Evolutionary conservation across 1,139 yeast genomes (phyloP), one percentile per base, ranked within the genome.

Genomic region (Pichia sp.): DNA sequence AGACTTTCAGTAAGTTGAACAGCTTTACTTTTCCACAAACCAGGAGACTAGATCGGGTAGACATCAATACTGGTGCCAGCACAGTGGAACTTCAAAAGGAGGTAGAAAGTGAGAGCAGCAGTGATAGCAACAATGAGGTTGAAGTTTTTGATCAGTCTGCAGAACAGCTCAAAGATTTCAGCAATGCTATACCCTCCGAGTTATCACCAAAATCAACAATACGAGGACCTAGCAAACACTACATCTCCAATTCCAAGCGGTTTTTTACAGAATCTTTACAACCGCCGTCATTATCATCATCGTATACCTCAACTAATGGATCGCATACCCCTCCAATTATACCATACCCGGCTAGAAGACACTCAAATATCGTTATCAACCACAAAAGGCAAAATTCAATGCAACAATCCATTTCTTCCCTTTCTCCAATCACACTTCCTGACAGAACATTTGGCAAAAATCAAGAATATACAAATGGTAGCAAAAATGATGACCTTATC

Each of bases 11-110:
- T 16, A 44, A 44, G 5, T 26, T 50, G n/a, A 50, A 19, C 31
- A 47, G 22, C n/a, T 50, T 47, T 31, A 44, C 48, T 3, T 50
- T 50, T 21, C 53, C 53, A 19, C 4, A 16, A 13, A 13, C 34
- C 3, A 16, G 12, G 4, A 44, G 22, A 12, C 30, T 13, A 5
- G 21, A 23, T 23, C 26, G n/a, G 30, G 4, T 8, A 18, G 8
- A 39, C 13, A 18, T 10, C 36, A 28, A 43, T 28, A 13, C 6
- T 25, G 28, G 28, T 22, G 30, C 19, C n/a, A 16, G 40, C 8
- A 16, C 19, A 23, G 22, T 25, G 18, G n/a, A n/a, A 10, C 6
- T n/a, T 31, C 8, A 18, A 18, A n/a, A 31, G n/a, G 16, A 13
- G 37, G 18, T 12, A 18, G 18, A 13, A 13, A n/a, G 37, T 13